Evolutionary conservation across 2,329 filamentous ascomycete genomes (phyloP).

Genomic region (Arthrobotrys entomopaga): DNA sequence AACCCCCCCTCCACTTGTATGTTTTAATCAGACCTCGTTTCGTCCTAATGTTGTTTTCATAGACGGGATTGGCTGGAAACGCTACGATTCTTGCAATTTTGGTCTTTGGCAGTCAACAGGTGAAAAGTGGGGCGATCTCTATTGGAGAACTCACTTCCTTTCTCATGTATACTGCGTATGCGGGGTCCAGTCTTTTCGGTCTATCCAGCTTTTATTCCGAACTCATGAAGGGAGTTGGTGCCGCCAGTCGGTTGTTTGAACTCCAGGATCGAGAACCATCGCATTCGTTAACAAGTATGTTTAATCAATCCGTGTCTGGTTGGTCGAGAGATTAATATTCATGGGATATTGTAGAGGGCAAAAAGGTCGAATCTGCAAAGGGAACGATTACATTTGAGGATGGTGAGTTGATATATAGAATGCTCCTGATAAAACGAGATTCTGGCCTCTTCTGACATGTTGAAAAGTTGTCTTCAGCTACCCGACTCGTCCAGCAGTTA

Average conservation of each 20-base stretch:
- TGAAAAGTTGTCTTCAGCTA: conserved; percentile 82
- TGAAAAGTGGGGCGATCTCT: conserved; percentile 83
- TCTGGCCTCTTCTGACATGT: background rate
- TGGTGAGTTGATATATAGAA: conserved; percentile 24
- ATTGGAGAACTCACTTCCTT: conserved; percentile 95
- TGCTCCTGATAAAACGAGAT: background rate
- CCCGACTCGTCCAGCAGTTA: conserved; percentile 89
- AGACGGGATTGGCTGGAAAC: conserved; percentile 91
- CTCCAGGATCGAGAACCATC: conserved; percentile 88
- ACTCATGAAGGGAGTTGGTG: conserved; percentile 98
- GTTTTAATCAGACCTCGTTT: background rate
- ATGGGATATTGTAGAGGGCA: conserved; percentile 68
- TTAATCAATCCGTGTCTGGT: no score
- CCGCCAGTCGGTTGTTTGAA: conserved; percentile 94
- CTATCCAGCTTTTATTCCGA: conserved; percentile 97
- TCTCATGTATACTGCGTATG: conserved; percentile 75
- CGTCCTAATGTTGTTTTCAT: conserved; percentile 59
- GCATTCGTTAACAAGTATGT: conserved; percentile 77
- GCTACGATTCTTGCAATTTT: conserved; percentile 93
- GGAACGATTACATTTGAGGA: conserved; percentile 88
- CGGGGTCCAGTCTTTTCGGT: conserved; percentile 87
- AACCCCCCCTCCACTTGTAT: background rate
- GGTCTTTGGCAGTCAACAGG: conserved; percentile 89
- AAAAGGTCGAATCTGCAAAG: conserved; percentile 81
- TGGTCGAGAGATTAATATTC: background rate